A percentile compares a stretch with the other conserved stretches of the same genome.
These are phyloP conservation scores for Agaricus bisporus DNA, from an alignment of 768 basidiomycete species.

Conservation along the genomic window DNA sequence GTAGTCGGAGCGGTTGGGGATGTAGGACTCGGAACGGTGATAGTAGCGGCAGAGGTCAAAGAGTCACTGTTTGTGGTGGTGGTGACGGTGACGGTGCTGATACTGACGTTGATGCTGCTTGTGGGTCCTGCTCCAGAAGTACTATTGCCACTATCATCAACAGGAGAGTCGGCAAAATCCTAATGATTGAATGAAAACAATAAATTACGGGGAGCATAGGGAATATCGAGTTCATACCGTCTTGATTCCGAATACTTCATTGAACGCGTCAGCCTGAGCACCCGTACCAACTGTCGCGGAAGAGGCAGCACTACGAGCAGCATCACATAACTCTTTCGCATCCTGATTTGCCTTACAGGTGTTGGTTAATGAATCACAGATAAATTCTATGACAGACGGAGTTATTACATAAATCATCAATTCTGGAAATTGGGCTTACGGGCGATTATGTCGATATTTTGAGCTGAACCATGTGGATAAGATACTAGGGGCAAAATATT, in stretches of 20 bases:
- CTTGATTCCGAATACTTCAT: slow-evolving; percentile 32
- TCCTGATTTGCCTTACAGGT: slow-evolving; percentile 47
- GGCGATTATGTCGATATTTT: slow-evolving; percentile 50
- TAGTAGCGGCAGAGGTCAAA: slow-evolving; percentile 12
- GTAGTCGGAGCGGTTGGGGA: slow-evolving; percentile 16
- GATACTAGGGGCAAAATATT: slow-evolving; percentile 21
- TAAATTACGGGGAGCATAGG: neutral
- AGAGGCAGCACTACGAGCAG: slow-evolving; percentile 33
- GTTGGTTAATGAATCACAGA: slow-evolving; percentile 49
- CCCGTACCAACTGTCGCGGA: slow-evolving; percentile 38
- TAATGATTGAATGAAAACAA: slow-evolving; percentile 4
- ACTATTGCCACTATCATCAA: slow-evolving; percentile 33
- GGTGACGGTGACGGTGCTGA: slow-evolving; percentile 10
- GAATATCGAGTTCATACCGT: slow-evolving; percentile 22
- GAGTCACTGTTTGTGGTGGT: slow-evolving; percentile 7
- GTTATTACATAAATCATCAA: neutral
- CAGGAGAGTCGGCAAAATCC: slow-evolving; percentile 31
- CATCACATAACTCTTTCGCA: slow-evolving; percentile 44
- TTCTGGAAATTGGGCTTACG: slow-evolving; percentile 14
- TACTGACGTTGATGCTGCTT: neutral
- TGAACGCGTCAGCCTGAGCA: slow-evolving; percentile 51
- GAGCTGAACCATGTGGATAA: slow-evolving; percentile 50
- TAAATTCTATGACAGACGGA: slow-evolving; percentile 28
- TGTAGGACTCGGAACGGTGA: slow-evolving; percentile 14
- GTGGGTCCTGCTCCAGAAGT: slow-evolving; percentile 22